Percentiles rank a stretch among this genome's conserved stretches.
These are phyloP conservation scores for Symbiodinium natans DNA, from an alignment of 73 alveolate species.

Conservation along the genomic window DNA sequence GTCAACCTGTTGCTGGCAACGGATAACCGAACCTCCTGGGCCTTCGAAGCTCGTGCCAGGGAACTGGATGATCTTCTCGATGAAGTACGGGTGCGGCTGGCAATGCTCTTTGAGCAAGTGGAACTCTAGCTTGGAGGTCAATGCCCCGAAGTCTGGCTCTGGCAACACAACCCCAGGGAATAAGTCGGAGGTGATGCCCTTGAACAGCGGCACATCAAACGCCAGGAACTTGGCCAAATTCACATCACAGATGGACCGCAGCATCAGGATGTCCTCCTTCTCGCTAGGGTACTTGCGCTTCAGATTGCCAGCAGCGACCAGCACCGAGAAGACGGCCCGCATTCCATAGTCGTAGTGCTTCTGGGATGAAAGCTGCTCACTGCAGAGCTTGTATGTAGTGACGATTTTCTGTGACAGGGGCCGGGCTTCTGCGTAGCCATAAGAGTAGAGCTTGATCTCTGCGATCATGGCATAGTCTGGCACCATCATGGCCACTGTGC, in stretches of 20 bases:
- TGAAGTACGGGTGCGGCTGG: slow-evolving; percentile 98
- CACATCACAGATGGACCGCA: slow-evolving; percentile 99
- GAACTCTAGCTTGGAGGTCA: slow-evolving; percentile 55
- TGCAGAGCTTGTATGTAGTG: slow-evolving; percentile 96
- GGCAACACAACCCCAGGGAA: slow-evolving; percentile 99
- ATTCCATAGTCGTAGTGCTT: slow-evolving; percentile 99
- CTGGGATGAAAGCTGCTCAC: slow-evolving; percentile 98
- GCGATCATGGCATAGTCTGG: slow-evolving; percentile 98
- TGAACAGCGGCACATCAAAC: slow-evolving; percentile 99
- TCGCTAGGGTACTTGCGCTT: slow-evolving; percentile 98
- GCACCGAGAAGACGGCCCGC: slow-evolving; percentile 99
- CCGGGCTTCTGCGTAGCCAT: slow-evolving; percentile 98
- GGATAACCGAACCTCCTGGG: neutral
- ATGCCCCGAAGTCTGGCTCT: slow-evolving; percentile 98
- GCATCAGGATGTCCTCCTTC: slow-evolving; percentile 98
- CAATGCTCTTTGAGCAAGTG: slow-evolving; percentile 96
- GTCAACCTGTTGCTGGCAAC: neutral
- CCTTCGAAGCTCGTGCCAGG: neutral
- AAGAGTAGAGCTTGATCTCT: slow-evolving; percentile 98
- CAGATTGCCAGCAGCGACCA: slow-evolving; percentile 99
- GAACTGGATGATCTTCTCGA: slow-evolving; percentile 98
- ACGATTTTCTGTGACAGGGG: slow-evolving; percentile 97
- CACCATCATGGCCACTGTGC: slow-evolving; percentile 99
- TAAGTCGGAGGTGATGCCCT: slow-evolving; percentile 98
- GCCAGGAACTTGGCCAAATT: slow-evolving; percentile 99